These are phyloP conservation scores for Marasmius tenuissimus DNA, from an alignment of 1,284 basidiomycete genomes.

Conservation along the genomic window DNA sequence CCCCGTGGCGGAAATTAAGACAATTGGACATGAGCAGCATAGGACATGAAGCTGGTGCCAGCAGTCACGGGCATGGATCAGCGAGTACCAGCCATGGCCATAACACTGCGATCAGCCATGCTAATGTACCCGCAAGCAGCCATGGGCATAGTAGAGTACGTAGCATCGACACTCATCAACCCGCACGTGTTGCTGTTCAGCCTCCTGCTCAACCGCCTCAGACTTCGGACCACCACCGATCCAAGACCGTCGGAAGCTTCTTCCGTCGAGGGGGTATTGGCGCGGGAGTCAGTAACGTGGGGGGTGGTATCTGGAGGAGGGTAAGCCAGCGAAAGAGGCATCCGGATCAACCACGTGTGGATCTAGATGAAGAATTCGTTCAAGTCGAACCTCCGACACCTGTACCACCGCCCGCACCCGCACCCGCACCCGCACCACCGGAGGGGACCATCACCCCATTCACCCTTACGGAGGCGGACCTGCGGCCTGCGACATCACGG, in stretches of 20 bases:
- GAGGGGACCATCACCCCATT: not conserved
- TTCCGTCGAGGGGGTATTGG: not conserved
- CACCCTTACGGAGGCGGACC: not conserved
- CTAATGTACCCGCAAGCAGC: not conserved
- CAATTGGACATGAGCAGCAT: not conserved
- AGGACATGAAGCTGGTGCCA: not conserved
- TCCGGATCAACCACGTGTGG: not conserved
- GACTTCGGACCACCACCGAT: not conserved
- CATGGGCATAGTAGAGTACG: not conserved
- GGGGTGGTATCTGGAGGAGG: not conserved
- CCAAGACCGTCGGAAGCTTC: not conserved
- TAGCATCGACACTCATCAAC: not conserved
- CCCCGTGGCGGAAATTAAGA: not conserved
- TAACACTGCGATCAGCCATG: not conserved
- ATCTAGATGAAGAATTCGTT: not conserved
- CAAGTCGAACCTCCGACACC: not conserved
- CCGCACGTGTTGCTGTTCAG: not conserved
- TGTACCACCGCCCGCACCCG: not conserved
- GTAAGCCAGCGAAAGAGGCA: not conserved
- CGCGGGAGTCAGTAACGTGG: not conserved
- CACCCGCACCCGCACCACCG: not conserved
- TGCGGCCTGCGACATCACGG: not conserved
- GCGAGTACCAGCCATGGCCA: not conserved
- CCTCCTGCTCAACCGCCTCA: not conserved
- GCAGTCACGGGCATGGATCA: not conserved